Evolutionary conservation across 2,329 filamentous ascomycete species (phyloP).

Genomic region (Zelopaecilomyces penicillatus): DNA sequence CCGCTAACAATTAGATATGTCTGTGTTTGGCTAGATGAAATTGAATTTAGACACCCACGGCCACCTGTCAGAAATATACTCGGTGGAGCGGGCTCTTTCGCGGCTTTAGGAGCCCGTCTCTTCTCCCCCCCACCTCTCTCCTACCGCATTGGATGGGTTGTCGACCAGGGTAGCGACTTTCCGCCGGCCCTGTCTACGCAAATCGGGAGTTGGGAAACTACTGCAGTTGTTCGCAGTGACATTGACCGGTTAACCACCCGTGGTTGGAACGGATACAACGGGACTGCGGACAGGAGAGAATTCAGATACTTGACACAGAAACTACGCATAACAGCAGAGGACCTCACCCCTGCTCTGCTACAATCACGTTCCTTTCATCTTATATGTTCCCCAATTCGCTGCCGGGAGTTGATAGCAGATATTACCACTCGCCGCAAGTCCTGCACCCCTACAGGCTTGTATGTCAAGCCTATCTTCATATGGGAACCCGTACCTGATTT

Average conservation of each 20-base stretch:
- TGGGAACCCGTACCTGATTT: conserved; percentile 95
- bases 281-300: conserved; percentile 56
- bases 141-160: conserved; percentile 73
- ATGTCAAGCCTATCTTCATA: conserved; percentile 63
- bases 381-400: conserved; percentile 72
- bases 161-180: conserved; percentile 86
- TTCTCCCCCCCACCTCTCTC: conserved; percentile 65
- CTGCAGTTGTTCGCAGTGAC: conserved; percentile 59
- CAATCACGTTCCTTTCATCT: conserved; percentile 75
- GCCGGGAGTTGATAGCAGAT: conserved; percentile 64
- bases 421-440: conserved; percentile 53
- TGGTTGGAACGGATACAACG: conserved; percentile 85
- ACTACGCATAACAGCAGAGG: conserved; percentile 64
- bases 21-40: conserved; percentile 84
- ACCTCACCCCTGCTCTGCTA: conserved; percentile 59
- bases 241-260: conserved; percentile 68
- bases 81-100: conserved; percentile 84
- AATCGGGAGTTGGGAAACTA: conserved; percentile 69
- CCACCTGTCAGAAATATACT: conserved; percentile 65
- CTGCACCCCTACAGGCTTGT: conserved; percentile 23
- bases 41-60: conserved; percentile 68
- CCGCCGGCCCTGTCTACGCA: conserved; percentile 54
- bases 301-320: conserved; percentile 90
- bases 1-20: too few species aligned
- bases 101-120: conserved; percentile 79